Evolutionary conservation across 495 filamentous ascomycete species (phyloP).

Genomic region (Podospora tetraspora): DNA sequence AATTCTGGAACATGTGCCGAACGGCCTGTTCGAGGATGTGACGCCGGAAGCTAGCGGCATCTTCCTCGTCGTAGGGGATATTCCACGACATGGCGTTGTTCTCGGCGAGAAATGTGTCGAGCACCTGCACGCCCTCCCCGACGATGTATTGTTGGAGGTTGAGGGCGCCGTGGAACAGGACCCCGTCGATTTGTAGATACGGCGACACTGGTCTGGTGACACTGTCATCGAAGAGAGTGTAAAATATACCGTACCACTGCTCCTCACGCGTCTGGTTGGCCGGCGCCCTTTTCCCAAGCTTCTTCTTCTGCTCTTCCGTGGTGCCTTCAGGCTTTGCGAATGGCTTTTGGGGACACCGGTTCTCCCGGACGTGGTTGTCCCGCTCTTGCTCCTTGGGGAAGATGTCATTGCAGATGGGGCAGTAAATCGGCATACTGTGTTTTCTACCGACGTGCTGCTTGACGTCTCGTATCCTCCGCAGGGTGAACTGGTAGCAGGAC

Average conservation of each 20-base stretch:
- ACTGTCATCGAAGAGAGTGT: conserved; percentile 23
- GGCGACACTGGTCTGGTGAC: conserved; percentile 21
- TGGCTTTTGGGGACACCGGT: conserved; percentile 14
- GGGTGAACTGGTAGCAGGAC: conserved; percentile 26
- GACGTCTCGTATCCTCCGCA: conserved; percentile 32
- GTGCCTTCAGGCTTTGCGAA: conserved; percentile 27
- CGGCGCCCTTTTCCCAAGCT: conserved; percentile 21
- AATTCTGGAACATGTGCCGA: neutral
- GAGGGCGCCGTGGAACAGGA: neutral
- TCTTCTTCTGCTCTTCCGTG: conserved; percentile 27
- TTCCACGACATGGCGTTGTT: neutral
- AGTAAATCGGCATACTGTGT: conserved; percentile 31
- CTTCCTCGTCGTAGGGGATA: neutral
- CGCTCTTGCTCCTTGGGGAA: neutral
- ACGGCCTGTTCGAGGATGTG: neutral
- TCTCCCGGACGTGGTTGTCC: neutral
- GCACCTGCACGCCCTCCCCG: neutral
- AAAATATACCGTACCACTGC: conserved; percentile 30
- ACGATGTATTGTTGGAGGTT: neutral
- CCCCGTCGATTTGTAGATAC: conserved; percentile 12
- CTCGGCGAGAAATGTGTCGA: neutral
- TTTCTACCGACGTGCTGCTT: conserved; percentile 33
- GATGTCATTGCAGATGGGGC: conserved; percentile 23
- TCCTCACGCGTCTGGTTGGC: conserved; percentile 23
- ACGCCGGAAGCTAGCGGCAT: neutral